A percentile compares a stretch with the other conserved stretches of the same genome.
phyloP scores from a whole-genome alignment of 2,329 filamentous ascomycete species.

The Didymella exigua region DNA sequence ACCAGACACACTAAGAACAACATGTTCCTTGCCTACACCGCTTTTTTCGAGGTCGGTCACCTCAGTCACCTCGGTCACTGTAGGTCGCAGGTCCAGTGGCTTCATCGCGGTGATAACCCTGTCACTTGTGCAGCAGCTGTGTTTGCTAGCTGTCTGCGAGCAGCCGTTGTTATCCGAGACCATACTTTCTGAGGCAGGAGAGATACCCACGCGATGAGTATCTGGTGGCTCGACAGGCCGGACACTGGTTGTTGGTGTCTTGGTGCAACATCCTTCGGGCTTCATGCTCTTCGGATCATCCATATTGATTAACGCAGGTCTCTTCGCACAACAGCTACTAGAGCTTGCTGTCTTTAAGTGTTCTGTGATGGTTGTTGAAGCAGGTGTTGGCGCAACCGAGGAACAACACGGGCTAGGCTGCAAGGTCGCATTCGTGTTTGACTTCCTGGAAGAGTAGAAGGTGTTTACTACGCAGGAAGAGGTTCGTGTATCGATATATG shows the following conservation, averaged over 20 bases:
- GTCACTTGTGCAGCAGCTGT: not conserved
- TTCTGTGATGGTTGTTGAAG: not conserved
- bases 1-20: conserved; percentile 67
- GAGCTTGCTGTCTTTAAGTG: not conserved
- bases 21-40: conserved; percentile 54
- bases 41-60: conserved; percentile 32
- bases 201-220: not conserved
- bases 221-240: not conserved
- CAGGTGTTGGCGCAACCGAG: not conserved
- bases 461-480: not conserved
- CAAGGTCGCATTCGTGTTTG: not conserved
- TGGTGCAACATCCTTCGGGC: not conserved
- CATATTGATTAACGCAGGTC: not conserved
- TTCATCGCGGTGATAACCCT: not conserved
- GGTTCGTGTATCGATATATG: not conserved
- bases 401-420: not conserved
- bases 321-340: not conserved
- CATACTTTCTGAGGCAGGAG: not conserved
- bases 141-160: not conserved
- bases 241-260: not conserved
- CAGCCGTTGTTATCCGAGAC: not conserved
- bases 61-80: no score
- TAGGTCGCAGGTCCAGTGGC: not conserved
- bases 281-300: no score
- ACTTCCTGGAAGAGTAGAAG: not conserved